Conservation (phyloP, 495 filamentous ascomycete genomes). For the Clavariopsis aquatica region DNA sequence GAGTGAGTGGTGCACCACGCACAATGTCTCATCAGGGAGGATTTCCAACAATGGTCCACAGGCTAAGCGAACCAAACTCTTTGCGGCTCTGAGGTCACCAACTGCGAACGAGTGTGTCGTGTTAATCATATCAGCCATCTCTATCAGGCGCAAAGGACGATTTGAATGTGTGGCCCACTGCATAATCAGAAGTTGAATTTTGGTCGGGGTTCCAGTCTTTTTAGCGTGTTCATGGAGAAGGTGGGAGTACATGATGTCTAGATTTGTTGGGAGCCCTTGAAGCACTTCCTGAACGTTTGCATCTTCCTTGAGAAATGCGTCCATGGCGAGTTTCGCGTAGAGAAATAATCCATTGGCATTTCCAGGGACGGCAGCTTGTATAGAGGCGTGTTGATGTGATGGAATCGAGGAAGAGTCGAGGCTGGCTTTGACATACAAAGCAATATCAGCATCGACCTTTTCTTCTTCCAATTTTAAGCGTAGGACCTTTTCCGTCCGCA, state of each 20-base stretch:
- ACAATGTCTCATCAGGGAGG: conserved; percentile 52
- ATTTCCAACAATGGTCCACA: conserved; percentile 57
- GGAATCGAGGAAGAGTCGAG: conserved; percentile 32
- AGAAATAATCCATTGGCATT: conserved; percentile 47
- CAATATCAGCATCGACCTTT: conserved; percentile 49
- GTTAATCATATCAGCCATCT: conserved; percentile 48
- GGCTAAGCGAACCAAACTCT: conserved; percentile 40
- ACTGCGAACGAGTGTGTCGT: conserved; percentile 9
- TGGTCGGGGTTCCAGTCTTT: conserved; percentile 43
- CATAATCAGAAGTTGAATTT: conserved; percentile 51
- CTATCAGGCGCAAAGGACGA: conserved; percentile 54
- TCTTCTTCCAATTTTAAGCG: conserved; percentile 47
- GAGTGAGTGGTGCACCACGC: conserved; percentile 57
- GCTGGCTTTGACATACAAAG: conserved; percentile 44
- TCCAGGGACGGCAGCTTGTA: conserved; percentile 28
- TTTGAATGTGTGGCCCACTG: conserved; percentile 53
- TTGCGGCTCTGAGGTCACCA: conserved; percentile 36
- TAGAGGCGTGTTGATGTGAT: conserved; percentile 3
- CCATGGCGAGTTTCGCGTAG: conserved; percentile 53
- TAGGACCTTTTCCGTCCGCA: conserved; percentile 28
- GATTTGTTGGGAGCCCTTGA: conserved; percentile 43
- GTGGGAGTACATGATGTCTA: conserved; percentile 53
- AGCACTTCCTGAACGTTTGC: conserved; percentile 34
- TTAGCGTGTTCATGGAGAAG: conserved; percentile 49
- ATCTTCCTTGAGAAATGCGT: conserved; percentile 45